Conservation (phyloP, 805 yeast genomes). For the Schwanniomyces polymorphus region DNA sequence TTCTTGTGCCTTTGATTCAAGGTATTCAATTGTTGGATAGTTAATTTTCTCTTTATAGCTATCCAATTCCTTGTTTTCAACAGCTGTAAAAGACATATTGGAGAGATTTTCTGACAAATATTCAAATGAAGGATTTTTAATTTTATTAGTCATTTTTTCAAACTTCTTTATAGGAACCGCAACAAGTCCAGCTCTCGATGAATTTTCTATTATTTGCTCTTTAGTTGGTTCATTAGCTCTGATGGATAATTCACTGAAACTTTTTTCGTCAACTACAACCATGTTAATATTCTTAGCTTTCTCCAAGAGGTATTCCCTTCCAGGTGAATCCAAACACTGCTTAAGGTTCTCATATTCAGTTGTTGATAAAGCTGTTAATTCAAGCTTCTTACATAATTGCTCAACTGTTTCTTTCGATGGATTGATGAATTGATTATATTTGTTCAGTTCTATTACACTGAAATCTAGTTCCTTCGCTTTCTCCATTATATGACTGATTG, state of each 20-base stretch:
- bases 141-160: slow-evolving; percentile 10
- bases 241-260: slow-evolving; percentile 1
- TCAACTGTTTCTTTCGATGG: not conserved
- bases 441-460: slow-evolving; percentile 13
- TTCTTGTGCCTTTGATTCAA: slow-evolving; percentile 22
- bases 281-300: slow-evolving; percentile 12
- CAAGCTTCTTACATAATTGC: slow-evolving; percentile 12
- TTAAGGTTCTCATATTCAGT: slow-evolving; percentile 13
- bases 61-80: slow-evolving; percentile 13
- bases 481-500: slow-evolving; percentile 15
- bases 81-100: slow-evolving; percentile 4
- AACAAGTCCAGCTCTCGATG: slow-evolving; percentile 22
- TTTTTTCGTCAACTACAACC: slow-evolving; percentile 1
- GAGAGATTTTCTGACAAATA: slow-evolving; percentile 22
- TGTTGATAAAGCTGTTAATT: slow-evolving; percentile 14
- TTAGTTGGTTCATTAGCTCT: slow-evolving; percentile 11
- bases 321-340: slow-evolving; percentile 15
- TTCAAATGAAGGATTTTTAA: slow-evolving; percentile 24
- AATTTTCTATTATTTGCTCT: slow-evolving; percentile 16
- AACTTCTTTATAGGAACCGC: slow-evolving; percentile 14
- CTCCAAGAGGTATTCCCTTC: slow-evolving; percentile 11
- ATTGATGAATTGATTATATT: slow-evolving; percentile 5
- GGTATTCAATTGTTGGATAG: slow-evolving; percentile 26
- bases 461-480: slow-evolving; percentile 18
- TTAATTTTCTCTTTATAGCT: slow-evolving; percentile 8